A percentile compares a stretch with the other conserved stretches of the same genome.
Conservation (phyloP, 805 yeast species). For the Myxozyma monticola region DNA sequence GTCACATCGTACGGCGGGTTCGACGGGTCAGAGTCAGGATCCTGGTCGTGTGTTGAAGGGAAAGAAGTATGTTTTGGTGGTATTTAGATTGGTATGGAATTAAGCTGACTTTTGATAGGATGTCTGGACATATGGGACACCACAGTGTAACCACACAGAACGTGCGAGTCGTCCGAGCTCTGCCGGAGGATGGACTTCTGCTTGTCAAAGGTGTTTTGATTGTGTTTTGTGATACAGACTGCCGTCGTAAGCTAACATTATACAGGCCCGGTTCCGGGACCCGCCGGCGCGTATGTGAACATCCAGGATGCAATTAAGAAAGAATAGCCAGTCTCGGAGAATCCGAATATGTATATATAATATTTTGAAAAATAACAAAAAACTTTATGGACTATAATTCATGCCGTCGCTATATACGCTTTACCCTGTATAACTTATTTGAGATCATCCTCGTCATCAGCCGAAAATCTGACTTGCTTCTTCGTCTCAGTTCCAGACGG, state of each 20-base stretch:
- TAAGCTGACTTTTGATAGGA: slow-evolving; percentile 37
- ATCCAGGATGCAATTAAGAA: slow-evolving; percentile 63
- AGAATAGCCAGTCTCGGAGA: not conserved
- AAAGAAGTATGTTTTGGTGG: slow-evolving; percentile 50
- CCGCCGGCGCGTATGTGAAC: slow-evolving; percentile 70
- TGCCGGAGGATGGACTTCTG: slow-evolving; percentile 76
- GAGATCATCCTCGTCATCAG: slow-evolving; percentile 7
- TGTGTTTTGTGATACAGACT: too few species aligned
- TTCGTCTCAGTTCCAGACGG: slow-evolving; percentile 8
- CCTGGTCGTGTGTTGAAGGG: slow-evolving; percentile 98
- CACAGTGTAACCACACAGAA: slow-evolving; percentile 72
- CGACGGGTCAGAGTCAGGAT: slow-evolving; percentile 91
- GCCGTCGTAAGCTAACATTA: not conserved
- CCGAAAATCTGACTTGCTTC: slow-evolving; percentile 26
- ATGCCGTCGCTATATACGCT: too few species aligned
- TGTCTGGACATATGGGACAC: slow-evolving; percentile 98
- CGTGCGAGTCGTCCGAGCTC: slow-evolving; percentile 72
- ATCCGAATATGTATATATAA: not conserved
- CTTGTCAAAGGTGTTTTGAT: slow-evolving; percentile 59
- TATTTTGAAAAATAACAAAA: too few species aligned
- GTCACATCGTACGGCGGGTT: slow-evolving; percentile 95
- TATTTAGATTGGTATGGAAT: not conserved
- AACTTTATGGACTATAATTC: too few species aligned
- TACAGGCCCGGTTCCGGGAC: slow-evolving; percentile 85
- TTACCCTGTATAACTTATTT: too few species aligned